A percentile compares a stretch with the other conserved stretches of the same genome.
phyloP scores from a whole-genome alignment of 768 basidiomycete genomes.

The Agrocybe pediades region DNA sequence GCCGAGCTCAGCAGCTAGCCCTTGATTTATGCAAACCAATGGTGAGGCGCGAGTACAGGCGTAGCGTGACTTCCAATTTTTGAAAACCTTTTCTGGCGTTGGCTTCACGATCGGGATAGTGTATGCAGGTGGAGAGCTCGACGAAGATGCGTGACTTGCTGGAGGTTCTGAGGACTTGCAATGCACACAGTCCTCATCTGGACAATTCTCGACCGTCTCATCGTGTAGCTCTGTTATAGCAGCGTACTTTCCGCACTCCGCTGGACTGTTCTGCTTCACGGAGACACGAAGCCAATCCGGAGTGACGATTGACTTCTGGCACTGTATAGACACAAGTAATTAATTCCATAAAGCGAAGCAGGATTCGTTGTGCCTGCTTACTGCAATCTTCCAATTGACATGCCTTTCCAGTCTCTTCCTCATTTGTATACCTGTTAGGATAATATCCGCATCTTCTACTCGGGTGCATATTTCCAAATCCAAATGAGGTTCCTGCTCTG shows the following conservation, averaged over 20 bases:
- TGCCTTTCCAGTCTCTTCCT: conserved; percentile 71
- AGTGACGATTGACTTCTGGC: conserved; percentile 66
- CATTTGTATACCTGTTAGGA: conserved; percentile 70
- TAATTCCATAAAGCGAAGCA: background rate
- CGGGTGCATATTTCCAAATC: conserved; percentile 37
- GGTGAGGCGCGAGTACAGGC: conserved; percentile 68
- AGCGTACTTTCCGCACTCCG: conserved; percentile 58
- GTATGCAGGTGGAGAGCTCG: conserved; percentile 1
- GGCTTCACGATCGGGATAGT: conserved; percentile 16
- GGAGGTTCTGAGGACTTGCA: background rate
- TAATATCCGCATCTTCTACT: conserved; percentile 55
- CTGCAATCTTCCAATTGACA: conserved; percentile 63
- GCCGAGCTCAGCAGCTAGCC: conserved; percentile 56
- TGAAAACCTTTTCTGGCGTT: conserved; percentile 20
- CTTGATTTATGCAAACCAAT: conserved; percentile 70
- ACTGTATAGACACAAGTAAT: conserved; percentile 37
- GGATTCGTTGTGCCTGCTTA: conserved; percentile 33
- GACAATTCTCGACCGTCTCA: conserved; percentile 46
- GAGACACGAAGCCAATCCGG: conserved; percentile 74
- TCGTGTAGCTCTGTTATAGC: conserved; percentile 54
- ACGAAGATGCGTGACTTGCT: background rate
- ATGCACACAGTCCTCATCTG: conserved; percentile 27
- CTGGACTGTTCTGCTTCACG: conserved; percentile 37
- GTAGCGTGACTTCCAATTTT: conserved; percentile 45
- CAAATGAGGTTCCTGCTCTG: background rate